Evolutionary conservation across 805 yeast species (phyloP).

Genomic region (Hanseniaspora valbyensis): DNA sequence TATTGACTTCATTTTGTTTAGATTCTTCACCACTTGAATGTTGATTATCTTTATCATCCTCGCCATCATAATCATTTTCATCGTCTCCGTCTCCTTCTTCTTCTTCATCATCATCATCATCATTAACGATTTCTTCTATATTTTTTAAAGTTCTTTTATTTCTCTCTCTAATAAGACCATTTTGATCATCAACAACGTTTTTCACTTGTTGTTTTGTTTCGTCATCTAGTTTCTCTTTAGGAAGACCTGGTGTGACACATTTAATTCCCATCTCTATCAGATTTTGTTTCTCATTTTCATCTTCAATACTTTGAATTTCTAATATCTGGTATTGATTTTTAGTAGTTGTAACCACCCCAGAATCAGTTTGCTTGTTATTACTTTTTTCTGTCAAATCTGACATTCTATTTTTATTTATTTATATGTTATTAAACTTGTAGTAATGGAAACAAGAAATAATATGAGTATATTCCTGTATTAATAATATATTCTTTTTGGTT

Average conservation of each 20-base stretch:
- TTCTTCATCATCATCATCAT: background rate
- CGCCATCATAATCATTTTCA: background rate
- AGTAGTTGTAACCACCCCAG: too few relatives aligned
- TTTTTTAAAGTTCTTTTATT: background rate
- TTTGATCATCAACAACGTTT: conserved; percentile 9
- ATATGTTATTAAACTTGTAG: too few relatives aligned
- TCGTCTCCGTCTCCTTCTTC: background rate
- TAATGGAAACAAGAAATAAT: too few relatives aligned
- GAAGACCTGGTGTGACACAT: conserved; percentile 16
- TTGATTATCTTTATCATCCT: too few relatives aligned
- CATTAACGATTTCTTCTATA: background rate
- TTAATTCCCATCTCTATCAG: conserved; percentile 10
- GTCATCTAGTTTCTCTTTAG: conserved; percentile 2
- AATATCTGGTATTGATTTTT: background rate
- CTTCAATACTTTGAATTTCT: background rate
- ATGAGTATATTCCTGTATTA: too few relatives aligned
- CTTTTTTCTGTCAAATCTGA: too few relatives aligned
- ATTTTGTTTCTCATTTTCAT: background rate
- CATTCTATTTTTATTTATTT: too few relatives aligned
- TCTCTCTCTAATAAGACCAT: background rate
- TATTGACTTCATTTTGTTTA: background rate
- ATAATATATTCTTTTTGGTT: too few relatives aligned
- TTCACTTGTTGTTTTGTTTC: conserved; percentile 7
- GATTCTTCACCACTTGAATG: background rate
- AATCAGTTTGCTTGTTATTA: too few relatives aligned